These are phyloP conservation scores for Aspergillus versicolor DNA, from an alignment of 2,329 filamentous ascomycete genomes.

Conservation along the genomic window DNA sequence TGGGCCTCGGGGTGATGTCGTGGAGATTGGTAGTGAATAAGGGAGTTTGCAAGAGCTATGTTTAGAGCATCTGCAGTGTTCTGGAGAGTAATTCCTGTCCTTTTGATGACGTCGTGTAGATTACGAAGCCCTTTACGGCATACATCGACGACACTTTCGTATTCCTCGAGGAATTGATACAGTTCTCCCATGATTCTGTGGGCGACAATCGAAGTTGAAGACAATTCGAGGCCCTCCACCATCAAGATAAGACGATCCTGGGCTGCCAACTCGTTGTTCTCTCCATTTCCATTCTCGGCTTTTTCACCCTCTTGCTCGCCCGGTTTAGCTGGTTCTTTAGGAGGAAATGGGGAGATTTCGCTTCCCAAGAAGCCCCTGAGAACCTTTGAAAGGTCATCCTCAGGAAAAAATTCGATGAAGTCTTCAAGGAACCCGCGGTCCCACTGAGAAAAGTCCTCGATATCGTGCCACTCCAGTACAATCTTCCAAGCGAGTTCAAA, in stretches of 20 bases:
- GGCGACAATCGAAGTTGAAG: constrained; percentile 71
- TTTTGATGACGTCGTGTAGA: constrained; percentile 59
- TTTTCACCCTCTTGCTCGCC: constrained; percentile 15
- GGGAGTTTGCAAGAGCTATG: constrained; percentile 76
- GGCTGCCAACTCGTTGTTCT: constrained; percentile 57
- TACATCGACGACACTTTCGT: constrained; percentile 75
- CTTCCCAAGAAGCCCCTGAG: constrained; percentile 80
- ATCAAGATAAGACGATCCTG: constrained; percentile 82
- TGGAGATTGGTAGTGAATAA: constrained; percentile 88
- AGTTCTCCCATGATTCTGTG: constrained; percentile 82
- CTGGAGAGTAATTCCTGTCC: constrained; percentile 67
- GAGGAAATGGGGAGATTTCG: constrained; percentile 79
- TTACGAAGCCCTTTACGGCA: constrained; percentile 71
- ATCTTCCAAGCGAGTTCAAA: constrained; percentile 90
- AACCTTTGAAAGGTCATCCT: constrained; percentile 77
- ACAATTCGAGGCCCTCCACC: constrained; percentile 66
- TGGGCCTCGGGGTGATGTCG: constrained; percentile 88
- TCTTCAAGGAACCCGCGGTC: constrained; percentile 75
- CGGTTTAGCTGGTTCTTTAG: constrained; percentile 46
- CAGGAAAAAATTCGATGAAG: constrained; percentile 81
- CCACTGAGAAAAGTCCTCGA: constrained; percentile 70
- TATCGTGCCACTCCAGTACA: constrained; percentile 83
- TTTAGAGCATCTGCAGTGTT: constrained; percentile 73
- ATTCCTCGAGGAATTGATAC: constrained; percentile 80
- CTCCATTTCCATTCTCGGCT: constrained; percentile 38